Evolutionary conservation across 2,329 filamentous ascomycete genomes (phyloP), one percentile per base, ranked within the genome.

Genomic region (Gnomoniopsis sp.): DNA sequence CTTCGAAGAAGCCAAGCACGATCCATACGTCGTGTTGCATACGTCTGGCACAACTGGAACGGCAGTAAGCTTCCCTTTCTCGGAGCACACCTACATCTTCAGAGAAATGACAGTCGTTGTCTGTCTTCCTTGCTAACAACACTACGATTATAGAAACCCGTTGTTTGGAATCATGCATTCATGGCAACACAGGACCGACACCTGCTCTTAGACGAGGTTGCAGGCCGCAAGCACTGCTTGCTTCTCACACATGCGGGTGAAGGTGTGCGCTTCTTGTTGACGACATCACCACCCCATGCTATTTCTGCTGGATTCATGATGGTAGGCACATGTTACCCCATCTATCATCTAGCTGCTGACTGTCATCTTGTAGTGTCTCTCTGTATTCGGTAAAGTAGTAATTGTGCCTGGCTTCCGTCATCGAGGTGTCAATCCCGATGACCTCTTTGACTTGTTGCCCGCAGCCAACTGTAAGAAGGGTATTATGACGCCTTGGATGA

Each of bases 41-140:
- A 63, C 64, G 14, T 65, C 63, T 41, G 64, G 65, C 22, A 66
- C 64, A 11, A 66, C 65, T 8, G 65, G 63, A 23, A 22, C 49
- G 3, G 62, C 64, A 4, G 65, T 65, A 44, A 64, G 63, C 15
- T 1, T 61, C 3, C 21, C 19, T 6, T 46, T 17, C n/a, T 46
- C 6, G 55, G 12, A 44, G 2, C 21, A 17, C 26, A n/a, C 7
- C 21, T 3, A 10, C n/a, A 1, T 36, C 6, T n/a, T 10, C 17
- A 26, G 17, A 59, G 53, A 23, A 51, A 3, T 3, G 26, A 6
- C 19, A 4, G 19, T 52, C 22, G 15, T 3, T 23, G 6, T 46
- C 15, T 21, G 4, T 19, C 43, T 19, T 15, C 26, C 19, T 43
- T 30, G 50, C 50, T 52, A 19, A 52, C 14, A 15, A 33, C n/a